phyloP scores from a whole-genome alignment of 495 filamentous ascomycete species.

The Hypoxylon subgilvum region DNA sequence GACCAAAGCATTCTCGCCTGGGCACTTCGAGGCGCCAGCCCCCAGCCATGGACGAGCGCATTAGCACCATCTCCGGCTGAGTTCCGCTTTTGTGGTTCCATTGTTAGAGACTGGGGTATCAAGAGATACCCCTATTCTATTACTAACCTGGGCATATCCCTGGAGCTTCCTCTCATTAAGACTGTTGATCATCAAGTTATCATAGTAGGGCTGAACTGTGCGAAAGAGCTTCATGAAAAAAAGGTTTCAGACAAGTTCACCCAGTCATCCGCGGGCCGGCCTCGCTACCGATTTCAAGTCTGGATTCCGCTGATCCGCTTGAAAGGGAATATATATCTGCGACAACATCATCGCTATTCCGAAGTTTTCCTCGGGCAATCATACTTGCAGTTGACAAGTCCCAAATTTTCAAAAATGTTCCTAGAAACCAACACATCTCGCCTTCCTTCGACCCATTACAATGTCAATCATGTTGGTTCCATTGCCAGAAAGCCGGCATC shows the following conservation, averaged over 20 bases:
- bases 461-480: not conserved
- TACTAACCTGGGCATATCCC: constrained; percentile 34
- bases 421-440: not conserved
- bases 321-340: not conserved
- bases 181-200: not conserved
- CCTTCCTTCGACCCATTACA: not conserved
- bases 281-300: constrained; percentile 9
- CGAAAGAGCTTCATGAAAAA: constrained; percentile 8
- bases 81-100: constrained; percentile 33
- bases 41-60: not conserved
- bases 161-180: constrained; percentile 5
- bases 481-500: no score
- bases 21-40: not conserved
- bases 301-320: constrained; percentile 8
- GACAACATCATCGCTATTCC: constrained; percentile 2
- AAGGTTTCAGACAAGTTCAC: no score
- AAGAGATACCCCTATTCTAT: constrained; percentile 15
- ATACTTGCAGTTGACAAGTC: not conserved
- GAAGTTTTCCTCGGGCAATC: constrained; percentile 4
- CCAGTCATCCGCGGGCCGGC: not conserved
- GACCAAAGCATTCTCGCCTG: constrained; percentile 47
- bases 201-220: constrained; percentile 29
- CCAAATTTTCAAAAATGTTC: constrained; percentile 3
- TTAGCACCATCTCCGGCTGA: constrained; percentile 22
- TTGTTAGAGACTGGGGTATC: constrained; percentile 3